These are phyloP conservation scores for Candida tallmaniae DNA, from an alignment of 805 yeast genomes.

Conservation along the genomic window DNA sequence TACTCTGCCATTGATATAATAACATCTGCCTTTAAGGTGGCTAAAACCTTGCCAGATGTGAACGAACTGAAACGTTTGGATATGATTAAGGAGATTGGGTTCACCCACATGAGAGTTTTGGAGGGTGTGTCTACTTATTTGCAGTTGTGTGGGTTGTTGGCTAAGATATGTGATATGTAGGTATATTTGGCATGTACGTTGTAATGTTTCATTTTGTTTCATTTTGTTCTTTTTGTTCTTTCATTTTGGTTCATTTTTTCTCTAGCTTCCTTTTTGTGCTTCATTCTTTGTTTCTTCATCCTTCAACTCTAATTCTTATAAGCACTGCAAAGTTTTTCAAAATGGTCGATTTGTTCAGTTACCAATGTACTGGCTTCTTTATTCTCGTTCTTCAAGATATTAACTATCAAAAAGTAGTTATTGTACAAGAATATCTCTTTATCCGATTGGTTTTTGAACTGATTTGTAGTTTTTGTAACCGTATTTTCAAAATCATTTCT, in stretches of 20 bases:
- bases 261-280: background rate
- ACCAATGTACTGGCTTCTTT: constrained; percentile 20
- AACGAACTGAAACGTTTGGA: constrained; percentile 69
- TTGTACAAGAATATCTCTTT: constrained; percentile 71
- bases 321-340: constrained; percentile 36
- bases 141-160: constrained; percentile 79
- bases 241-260: too few relatives aligned
- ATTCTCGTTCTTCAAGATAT: constrained; percentile 45
- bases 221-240: too few relatives aligned
- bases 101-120: constrained; percentile 83
- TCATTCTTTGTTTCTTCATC: too few relatives aligned
- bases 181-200: background rate
- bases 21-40: constrained; percentile 83
- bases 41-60: constrained; percentile 66
- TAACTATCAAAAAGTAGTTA: constrained; percentile 61
- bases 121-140: constrained; percentile 90
- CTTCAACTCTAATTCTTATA: constrained; percentile 18
- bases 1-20: constrained; percentile 92
- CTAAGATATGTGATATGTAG: constrained; percentile 43
- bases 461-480: constrained; percentile 62
- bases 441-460: constrained; percentile 37
- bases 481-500: constrained; percentile 77
- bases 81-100: constrained; percentile 81
- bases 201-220: too few relatives aligned
- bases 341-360: constrained; percentile 35